Base-by-base conservation (phyloP, 2,329 filamentous ascomycete species). In the Penicillium sp. region DNA sequence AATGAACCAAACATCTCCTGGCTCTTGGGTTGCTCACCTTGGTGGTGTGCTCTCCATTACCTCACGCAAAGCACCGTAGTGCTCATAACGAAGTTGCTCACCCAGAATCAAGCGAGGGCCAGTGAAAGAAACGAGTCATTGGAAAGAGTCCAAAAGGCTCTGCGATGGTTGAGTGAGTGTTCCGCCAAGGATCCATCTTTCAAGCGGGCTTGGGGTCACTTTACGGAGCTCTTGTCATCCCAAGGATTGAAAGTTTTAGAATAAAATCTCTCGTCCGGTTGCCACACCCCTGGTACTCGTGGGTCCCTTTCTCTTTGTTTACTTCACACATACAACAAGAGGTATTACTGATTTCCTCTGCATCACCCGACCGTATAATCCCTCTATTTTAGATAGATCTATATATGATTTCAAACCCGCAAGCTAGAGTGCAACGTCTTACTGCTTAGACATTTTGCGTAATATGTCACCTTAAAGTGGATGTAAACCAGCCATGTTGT, bases 1-100 rank as follows among this genome's bases (percentile, higher is more conserved):
- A 63, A 74, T 21, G 55, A 70, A 27, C 71, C 73, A 0, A 70
- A 74, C 51, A 60, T 67, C 1, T 55, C 64, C 13, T 73, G 72
- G 53, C 58, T 78, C 6, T 67, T 70, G 31, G 60, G 64, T 9
- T 63, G 69, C 8, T 69, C 69, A 1, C 73, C 73, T 6, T 78
- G 76, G 77, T 78, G 75, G 73, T 72, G 66, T 59, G 63, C 75
- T 21, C 63, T 78, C 23, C 75, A 78, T 54, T 74, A 74, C 41
- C 55, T 78, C 21, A 74, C 78, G 58, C 77, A 78, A 57, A 70
- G 75, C 4, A 68, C 66, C 0, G 73, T 71, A 5, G 66, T 79
- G 15, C 62, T 79, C n/a, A 66, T 78, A 38, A 72, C 76, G 9
- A 69, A 76, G 51, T 61, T 76, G 4, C 66, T 75, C 25, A 68